phyloP scores from a whole-genome alignment of 805 yeast genomes.

The Ogataea chonburiensis region DNA sequence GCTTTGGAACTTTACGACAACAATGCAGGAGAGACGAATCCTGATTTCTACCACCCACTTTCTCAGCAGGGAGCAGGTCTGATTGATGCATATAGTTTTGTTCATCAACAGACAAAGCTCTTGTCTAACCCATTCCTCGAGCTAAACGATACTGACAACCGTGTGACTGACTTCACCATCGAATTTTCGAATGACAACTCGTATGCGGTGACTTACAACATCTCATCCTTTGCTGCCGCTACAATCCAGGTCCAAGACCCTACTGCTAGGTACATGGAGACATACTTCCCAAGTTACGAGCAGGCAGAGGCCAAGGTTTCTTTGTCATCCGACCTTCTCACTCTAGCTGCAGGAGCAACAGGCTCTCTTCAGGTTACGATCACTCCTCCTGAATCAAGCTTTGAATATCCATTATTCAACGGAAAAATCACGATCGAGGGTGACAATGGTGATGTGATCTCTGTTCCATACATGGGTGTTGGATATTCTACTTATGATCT shows the following conservation, averaged over 20 bases:
- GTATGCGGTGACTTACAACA: constrained; percentile 8
- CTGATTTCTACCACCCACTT: constrained; percentile 13
- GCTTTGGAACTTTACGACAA: constrained; percentile 5
- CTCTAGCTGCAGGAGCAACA: constrained; percentile 11
- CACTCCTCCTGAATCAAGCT: constrained; percentile 4
- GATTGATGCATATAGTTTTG: constrained; percentile 16
- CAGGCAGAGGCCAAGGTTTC: constrained; percentile 8
- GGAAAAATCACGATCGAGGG: constrained; percentile 17
- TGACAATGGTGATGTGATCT: constrained; percentile 16
- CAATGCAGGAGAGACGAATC: background rate
- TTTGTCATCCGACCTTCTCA: constrained; percentile 5
- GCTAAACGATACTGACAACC: constrained; percentile 16
- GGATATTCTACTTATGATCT: constrained; percentile 12
- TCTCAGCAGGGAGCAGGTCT: constrained; percentile 24
- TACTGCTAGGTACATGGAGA: background rate
- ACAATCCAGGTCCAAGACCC: constrained; percentile 7
- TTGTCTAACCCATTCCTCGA: constrained; percentile 12
- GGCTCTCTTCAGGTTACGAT: constrained; percentile 10
- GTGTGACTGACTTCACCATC: constrained; percentile 14
- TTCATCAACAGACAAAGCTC: constrained; percentile 15
- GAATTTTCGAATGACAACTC: constrained; percentile 16
- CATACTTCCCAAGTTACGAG: constrained; percentile 15
- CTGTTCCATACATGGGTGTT: constrained; percentile 21
- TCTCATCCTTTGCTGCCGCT: constrained; percentile 9
- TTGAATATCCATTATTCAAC: constrained; percentile 9